phyloP scores from a whole-genome alignment of 192 early-diverging fungal species.

The Chytriomyces hyalinus region DNA sequence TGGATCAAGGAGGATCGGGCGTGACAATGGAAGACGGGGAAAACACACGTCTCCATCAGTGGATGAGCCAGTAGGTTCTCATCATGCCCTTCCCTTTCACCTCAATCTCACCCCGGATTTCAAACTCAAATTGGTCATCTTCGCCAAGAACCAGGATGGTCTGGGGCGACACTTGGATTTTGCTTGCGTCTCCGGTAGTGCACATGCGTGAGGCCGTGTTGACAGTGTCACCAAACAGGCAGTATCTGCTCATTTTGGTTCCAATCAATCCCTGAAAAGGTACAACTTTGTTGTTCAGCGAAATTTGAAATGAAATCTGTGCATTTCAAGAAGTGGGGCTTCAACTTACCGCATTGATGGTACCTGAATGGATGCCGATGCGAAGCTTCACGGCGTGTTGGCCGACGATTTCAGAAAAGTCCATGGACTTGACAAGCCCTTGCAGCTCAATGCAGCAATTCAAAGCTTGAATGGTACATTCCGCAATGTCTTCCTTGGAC shows the following conservation, averaged over 20 bases:
- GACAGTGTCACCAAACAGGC: slow-evolving; percentile 48
- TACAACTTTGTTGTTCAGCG: background rate
- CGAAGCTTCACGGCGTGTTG: slow-evolving; percentile 29
- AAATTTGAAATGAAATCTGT: background rate
- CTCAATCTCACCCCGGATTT: slow-evolving; percentile 39
- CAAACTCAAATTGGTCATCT: slow-evolving; percentile 25
- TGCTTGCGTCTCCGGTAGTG: slow-evolving; percentile 25
- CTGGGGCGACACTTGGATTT: slow-evolving; percentile 36
- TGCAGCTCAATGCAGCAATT: slow-evolving; percentile 12
- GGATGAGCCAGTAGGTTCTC: slow-evolving; percentile 43
- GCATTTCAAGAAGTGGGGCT: background rate
- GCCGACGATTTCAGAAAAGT: slow-evolving; percentile 7
- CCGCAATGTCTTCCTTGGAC: slow-evolving; percentile 6
- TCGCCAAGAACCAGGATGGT: slow-evolving; percentile 33
- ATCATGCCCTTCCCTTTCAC: slow-evolving; percentile 49
- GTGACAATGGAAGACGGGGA: background rate
- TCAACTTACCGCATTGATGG: slow-evolving; percentile 14
- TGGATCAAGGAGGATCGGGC: background rate
- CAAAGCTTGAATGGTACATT: slow-evolving; percentile 2
- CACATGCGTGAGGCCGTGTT: slow-evolving; percentile 47
- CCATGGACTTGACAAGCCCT: background rate
- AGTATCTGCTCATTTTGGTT: slow-evolving; percentile 49
- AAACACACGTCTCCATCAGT: background rate
- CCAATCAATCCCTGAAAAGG: slow-evolving; percentile 42
- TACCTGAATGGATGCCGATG: slow-evolving; percentile 44